Conservation (phyloP, 202 grass and related monocot genomes). For the Dendrocalamus latiflorus region DNA sequence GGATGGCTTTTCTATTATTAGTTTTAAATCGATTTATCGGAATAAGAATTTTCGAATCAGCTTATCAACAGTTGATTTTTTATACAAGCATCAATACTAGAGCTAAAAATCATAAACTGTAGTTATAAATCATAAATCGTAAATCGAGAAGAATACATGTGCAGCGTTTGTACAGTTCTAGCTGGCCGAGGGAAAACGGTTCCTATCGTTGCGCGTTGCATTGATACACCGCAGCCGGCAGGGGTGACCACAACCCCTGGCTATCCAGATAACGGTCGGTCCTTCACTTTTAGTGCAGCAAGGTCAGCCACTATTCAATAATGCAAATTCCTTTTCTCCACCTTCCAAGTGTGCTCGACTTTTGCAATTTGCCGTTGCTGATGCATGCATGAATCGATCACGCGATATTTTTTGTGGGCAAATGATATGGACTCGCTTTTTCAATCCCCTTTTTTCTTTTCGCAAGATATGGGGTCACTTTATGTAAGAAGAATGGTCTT, state of each 20-base stretch:
- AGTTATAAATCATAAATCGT: too few relatives aligned
- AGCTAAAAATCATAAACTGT: too few relatives aligned
- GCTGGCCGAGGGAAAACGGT: neutral
- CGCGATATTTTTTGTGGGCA: neutral
- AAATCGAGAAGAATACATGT: too few relatives aligned
- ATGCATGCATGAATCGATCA: neutral
- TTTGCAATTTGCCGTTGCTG: neutral
- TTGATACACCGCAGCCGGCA: too few relatives aligned
- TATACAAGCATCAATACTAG: too few relatives aligned
- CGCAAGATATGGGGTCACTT: neutral
- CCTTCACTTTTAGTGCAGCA: neutral
- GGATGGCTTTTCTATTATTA: fast-evolving
- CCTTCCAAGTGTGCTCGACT: neutral
- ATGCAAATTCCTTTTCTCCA: neutral
- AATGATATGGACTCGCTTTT: neutral
- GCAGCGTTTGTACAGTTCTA: neutral
- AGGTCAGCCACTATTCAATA: neutral
- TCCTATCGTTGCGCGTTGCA: neutral
- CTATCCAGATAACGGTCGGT: conserved; percentile 1
- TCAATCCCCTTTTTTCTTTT: neutral
- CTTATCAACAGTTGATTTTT: too few relatives aligned
- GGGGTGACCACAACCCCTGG: neutral
- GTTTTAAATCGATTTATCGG: too few relatives aligned
- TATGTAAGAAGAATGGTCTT: neutral
- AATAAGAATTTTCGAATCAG: fast-evolving